Percentiles rank a stretch among this genome's conserved stretches.
These are phyloP conservation scores for Capsicum rhomboideum DNA, from an alignment of 257 asterid species.

Conservation along the genomic window DNA sequence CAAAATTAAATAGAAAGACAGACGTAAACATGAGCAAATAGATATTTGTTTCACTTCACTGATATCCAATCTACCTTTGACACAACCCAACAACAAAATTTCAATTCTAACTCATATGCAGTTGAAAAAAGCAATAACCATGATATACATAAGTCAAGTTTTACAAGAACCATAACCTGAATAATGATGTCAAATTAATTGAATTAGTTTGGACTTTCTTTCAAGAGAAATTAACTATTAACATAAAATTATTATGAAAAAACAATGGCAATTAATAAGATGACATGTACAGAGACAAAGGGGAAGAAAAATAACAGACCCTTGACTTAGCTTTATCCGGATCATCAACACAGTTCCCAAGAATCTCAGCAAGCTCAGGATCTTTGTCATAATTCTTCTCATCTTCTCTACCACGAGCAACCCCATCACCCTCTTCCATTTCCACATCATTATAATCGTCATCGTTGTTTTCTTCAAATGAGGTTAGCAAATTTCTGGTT, in stretches of 20 bases:
- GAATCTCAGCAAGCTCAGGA: constrained; percentile 89
- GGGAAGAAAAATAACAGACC: neutral
- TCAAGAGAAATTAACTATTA: neutral
- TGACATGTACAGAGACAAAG: neutral
- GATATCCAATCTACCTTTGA: neutral
- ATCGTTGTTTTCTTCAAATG: constrained; percentile 24
- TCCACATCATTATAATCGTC: constrained; percentile 6
- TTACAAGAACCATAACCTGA: neutral
- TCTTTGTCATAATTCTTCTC: constrained; percentile 75
- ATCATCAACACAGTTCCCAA: constrained; percentile 66
- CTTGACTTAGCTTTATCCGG: constrained; percentile 76
- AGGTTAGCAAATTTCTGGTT: constrained; percentile 21
- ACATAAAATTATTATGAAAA: neutral
- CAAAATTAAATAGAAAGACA: neutral
- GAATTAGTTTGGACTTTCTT: neutral
- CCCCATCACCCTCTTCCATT: constrained; percentile 9
- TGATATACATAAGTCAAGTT: neutral
- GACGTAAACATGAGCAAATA: neutral
- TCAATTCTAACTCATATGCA: neutral
- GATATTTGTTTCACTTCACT: neutral
- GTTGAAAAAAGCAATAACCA: neutral
- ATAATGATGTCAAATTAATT: neutral
- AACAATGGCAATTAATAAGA: neutral
- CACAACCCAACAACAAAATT: neutral
- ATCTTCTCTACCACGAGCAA: constrained; percentile 33